Evolutionary conservation across 1,139 yeast species (phyloP), one percentile per base, ranked within the genome.

Genomic region (Candida sojae): DNA sequence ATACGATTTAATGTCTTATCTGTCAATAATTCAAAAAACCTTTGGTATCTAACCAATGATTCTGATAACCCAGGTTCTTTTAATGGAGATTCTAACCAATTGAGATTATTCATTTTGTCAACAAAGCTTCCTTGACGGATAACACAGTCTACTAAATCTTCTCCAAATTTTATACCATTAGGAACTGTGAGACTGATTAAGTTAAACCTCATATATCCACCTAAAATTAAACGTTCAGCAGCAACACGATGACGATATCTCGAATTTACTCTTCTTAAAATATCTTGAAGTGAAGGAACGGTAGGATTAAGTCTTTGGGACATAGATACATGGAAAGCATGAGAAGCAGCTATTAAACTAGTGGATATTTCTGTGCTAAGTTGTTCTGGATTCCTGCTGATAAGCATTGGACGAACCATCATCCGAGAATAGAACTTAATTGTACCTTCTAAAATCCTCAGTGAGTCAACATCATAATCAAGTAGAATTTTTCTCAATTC

Each of bases 141-240:
- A 8, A 69, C 67, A 43, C 68, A 62, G 0, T 64, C 67, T 6
- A 66, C 69, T 42, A 72, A 57, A 48, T 70, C 70, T 44, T 63
- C 66, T 34, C 57, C 58, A 43, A 61, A 51, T 17, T 51, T 51
- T 23, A 58, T 52, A 1, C 55, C 47, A 10, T 51, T 49, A 4
- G 50, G 45, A 12, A 55, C 45, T 4, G 68, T 59, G 9, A 55
- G 45, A 37, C 60, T 60, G 21, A 61, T 49, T 43, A 60, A 53
- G 47, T 61, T 62, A 57, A 57, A 53, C 13, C 9, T 21, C 17
- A n/a, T 10, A 21, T 37, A 37, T 11, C 21, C 11, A 9, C 21
- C 21, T 5, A 37, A 53, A 44, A 32, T 42, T 60, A 60, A n/a
- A 54, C 48, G 30, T 13, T 35, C 38, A 2, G 38, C 28, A 35